Evolutionary conservation across 192 early-diverging fungal species (phyloP).

Genomic region (Coemansia nantahalensis): DNA sequence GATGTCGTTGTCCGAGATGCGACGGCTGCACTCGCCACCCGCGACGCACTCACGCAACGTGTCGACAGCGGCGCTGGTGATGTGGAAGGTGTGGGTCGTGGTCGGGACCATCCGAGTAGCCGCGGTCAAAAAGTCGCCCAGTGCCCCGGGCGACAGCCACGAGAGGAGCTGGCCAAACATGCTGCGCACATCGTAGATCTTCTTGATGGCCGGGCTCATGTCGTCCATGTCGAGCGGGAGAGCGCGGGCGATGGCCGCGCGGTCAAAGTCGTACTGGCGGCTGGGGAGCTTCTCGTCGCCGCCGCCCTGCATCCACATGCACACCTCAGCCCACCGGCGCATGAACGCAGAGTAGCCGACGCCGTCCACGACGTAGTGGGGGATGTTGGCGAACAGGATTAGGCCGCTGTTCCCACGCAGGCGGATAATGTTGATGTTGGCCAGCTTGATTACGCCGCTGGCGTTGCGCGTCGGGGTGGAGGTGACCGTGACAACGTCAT

Average conservation of each 20-base stretch:
- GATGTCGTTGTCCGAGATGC: constrained; percentile 23
- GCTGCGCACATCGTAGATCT: constrained; percentile 8
- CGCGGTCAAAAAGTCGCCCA: constrained; percentile 6
- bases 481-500: constrained; percentile 8
- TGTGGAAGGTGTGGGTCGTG: constrained; percentile 2
- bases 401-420: constrained; percentile 38
- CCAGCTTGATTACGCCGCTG: constrained; percentile 20
- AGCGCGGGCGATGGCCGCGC: constrained; percentile 10
- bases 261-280: constrained; percentile 30
- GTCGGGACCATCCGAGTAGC: not conserved
- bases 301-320: constrained; percentile 9
- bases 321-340: constrained; percentile 39
- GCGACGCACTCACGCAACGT: not conserved
- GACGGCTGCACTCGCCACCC: not conserved
- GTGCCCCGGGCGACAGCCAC: constrained; percentile 40
- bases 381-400: constrained; percentile 35
- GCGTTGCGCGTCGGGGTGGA: constrained; percentile 7
- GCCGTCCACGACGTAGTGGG: constrained; percentile 44
- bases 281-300: not conserved
- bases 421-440: constrained; percentile 34
- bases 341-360: constrained; percentile 37
- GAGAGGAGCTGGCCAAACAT: constrained; percentile 24
- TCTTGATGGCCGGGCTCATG: constrained; percentile 4
- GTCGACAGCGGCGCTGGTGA: not conserved
- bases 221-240: constrained; percentile 19